Base-by-base conservation (phyloP, 768 basidiomycete species). In the Rhodocollybia butyracea region DNA sequence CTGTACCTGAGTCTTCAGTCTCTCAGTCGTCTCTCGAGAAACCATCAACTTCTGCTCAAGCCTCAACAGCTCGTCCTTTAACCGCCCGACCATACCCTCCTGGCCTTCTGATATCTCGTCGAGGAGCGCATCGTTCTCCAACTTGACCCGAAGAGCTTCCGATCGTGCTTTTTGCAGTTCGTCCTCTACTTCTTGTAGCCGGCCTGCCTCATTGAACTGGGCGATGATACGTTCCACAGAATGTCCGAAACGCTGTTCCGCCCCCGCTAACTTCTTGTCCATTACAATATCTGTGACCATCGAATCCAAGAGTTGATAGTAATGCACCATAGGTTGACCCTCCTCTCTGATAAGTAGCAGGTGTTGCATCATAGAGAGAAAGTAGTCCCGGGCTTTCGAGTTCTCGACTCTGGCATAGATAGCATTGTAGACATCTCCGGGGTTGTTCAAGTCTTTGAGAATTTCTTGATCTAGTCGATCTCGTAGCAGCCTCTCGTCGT, bases 331-430 rank as follows among this genome's bases (percentile, higher is more conserved):
- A 26, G 85, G 78, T 32, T 88, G 86, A 5, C 88, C 91, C 61
- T 98, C 92, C 62, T 92, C 90, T 52, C 89, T 83, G 60, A 98
- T 90, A 60, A 98, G 82, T 19, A 98, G 77, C 55, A 99, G 69
- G 70, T 98, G 94, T 65, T 94, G 93, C 81, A 98, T 83, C 70
- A 94, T 89, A n/a, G 92, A 91, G 39, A 95, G 74, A 68, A 99
- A 89, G 67, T 95, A 86, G 59, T 90, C 86, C 61, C 80, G 77
- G 5, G 94, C 94, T 56, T 83, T 84, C 13, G 89, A 85, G 40
- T 88, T 87, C 57, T 85, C 78, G n/a, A 88, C 86, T 66, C 82
- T 87, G n/a, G 82, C 72, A 59, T 81, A 80, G 45, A 99, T 78
- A 2, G 90, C 89, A 51, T 86, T 83, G 74, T 89, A 96, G 30